Percentiles rank a stretch among this genome's conserved stretches.
Conservation (phyloP, 2,329 filamentous ascomycete genomes). For the Sclerotinia trifoliorum region DNA sequence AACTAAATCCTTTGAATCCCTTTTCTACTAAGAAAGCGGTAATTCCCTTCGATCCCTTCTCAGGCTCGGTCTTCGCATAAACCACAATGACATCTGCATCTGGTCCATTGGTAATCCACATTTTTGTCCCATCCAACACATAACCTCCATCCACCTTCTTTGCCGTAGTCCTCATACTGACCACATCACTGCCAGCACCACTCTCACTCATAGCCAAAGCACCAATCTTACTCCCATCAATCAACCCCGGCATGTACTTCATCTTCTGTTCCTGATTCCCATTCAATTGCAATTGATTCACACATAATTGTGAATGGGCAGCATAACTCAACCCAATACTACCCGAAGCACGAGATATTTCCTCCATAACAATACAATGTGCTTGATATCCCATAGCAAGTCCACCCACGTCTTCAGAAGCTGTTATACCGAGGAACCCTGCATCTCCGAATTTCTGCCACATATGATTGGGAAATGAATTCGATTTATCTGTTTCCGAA, state of each 20-base stretch:
- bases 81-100: constrained; percentile 92
- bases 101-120: constrained; percentile 99
- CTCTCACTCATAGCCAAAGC: constrained; percentile 95
- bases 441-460: constrained; percentile 93
- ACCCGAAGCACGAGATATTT: constrained; percentile 81
- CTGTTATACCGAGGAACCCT: constrained; percentile 88
- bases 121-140: constrained; percentile 72
- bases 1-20: constrained; percentile 71
- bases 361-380: constrained; percentile 93
- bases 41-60: constrained; percentile 81
- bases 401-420: constrained; percentile 87
- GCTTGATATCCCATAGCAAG: constrained; percentile 93
- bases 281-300: constrained; percentile 94
- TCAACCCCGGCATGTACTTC: constrained; percentile 74
- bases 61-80: constrained; percentile 91
- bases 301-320: constrained; percentile 91
- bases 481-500: constrained; percentile 75
- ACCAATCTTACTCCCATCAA: constrained; percentile 78
- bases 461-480: constrained; percentile 87
- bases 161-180: constrained; percentile 89
- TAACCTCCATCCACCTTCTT: constrained; percentile 81
- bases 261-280: constrained; percentile 76
- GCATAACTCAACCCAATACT: constrained; percentile 90
- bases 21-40: constrained; percentile 88
- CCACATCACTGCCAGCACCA: constrained; percentile 86